phyloP scores from a whole-genome alignment of 2,329 filamentous ascomycete genomes.

The Colletotrichum musicola region DNA sequence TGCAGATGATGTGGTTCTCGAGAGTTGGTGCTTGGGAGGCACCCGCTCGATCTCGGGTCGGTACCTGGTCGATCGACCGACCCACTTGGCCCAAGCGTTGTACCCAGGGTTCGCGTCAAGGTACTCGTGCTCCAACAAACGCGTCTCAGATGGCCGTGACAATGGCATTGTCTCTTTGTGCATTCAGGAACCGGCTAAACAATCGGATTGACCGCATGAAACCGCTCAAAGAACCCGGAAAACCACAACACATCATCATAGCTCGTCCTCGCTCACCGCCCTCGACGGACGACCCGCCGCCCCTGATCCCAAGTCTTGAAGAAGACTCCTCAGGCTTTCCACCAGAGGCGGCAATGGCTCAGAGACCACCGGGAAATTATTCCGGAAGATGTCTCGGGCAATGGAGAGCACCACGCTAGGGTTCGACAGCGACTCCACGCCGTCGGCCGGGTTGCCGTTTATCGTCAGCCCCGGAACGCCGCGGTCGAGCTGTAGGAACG shows the following conservation, averaged over 20 bases:
- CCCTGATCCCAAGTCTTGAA: slow-evolving; percentile 32
- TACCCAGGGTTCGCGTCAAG: not conserved
- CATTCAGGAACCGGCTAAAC: too few relatives aligned
- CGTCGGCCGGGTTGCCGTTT: slow-evolving; percentile 32
- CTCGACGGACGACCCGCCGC: slow-evolving; percentile 30
- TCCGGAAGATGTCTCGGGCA: slow-evolving; percentile 22
- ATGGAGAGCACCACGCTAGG: slow-evolving; percentile 30
- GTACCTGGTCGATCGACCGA: not conserved
- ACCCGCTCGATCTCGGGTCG: not conserved
- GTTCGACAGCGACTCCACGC: slow-evolving; percentile 27
- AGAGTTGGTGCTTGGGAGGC: too few relatives aligned
- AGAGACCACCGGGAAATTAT: slow-evolving; percentile 37
- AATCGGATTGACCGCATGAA: too few relatives aligned
- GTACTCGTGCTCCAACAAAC: too few relatives aligned
- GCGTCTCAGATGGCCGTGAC: too few relatives aligned
- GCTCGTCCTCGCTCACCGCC: slow-evolving; percentile 25
- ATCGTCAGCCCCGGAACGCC: slow-evolving; percentile 32
- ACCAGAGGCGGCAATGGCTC: slow-evolving; percentile 32
- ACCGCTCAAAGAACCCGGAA: too few relatives aligned
- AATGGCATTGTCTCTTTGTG: too few relatives aligned
- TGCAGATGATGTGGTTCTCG: too few relatives aligned
- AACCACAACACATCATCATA: not conserved
- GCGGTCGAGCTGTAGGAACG: slow-evolving; percentile 35
- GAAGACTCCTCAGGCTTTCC: slow-evolving; percentile 27
- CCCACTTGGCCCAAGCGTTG: not conserved